A percentile compares a stretch with the other conserved stretches of the same genome.
Conservation (phyloP, 2,329 filamentous ascomycete species). For the Mycosphaerella sp. region DNA sequence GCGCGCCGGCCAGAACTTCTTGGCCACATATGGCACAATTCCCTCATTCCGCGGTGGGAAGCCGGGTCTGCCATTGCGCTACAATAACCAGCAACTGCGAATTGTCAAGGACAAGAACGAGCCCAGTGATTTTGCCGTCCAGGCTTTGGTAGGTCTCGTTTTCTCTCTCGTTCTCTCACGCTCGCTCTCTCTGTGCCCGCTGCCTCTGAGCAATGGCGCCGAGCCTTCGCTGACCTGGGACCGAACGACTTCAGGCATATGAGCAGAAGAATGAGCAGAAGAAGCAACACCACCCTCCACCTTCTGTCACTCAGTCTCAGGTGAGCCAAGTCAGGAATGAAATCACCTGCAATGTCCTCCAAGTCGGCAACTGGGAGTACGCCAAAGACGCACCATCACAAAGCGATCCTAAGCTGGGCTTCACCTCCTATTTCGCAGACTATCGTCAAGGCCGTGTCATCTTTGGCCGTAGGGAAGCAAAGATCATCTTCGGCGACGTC, state of each 20-base stretch:
- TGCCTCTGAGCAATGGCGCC: too few species aligned
- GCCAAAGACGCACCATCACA: conserved; percentile 22
- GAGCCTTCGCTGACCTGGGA: background rate
- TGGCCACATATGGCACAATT: conserved; percentile 32
- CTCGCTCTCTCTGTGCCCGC: too few species aligned
- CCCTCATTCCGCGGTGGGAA: conserved; percentile 9
- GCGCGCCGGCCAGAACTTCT: conserved; percentile 40
- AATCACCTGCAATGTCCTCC: conserved; percentile 34
- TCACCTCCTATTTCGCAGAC: conserved; percentile 40
- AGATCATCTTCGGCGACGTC: conserved; percentile 23
- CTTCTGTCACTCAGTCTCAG: background rate
- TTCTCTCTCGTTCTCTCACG: background rate
- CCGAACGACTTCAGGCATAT: background rate
- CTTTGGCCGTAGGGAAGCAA: conserved; percentile 28
- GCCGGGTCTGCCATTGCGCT: conserved; percentile 12
- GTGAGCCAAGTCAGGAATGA: conserved; percentile 18
- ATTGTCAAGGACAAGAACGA: conserved; percentile 6
- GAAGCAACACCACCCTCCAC: background rate
- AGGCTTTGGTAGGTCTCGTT: conserved; percentile 18
- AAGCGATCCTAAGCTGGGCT: conserved; percentile 30
- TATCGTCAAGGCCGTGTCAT: conserved; percentile 35
- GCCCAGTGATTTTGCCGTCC: conserved; percentile 23
- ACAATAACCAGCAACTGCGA: conserved; percentile 8
- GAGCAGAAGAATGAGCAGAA: conserved; percentile 16
- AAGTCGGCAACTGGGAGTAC: conserved; percentile 43